A percentile compares a stretch with the other conserved stretches of the same genome.
phyloP scores from a whole-genome alignment of 139 green algal genomes.

The Zygnema cylindricum region DNA sequence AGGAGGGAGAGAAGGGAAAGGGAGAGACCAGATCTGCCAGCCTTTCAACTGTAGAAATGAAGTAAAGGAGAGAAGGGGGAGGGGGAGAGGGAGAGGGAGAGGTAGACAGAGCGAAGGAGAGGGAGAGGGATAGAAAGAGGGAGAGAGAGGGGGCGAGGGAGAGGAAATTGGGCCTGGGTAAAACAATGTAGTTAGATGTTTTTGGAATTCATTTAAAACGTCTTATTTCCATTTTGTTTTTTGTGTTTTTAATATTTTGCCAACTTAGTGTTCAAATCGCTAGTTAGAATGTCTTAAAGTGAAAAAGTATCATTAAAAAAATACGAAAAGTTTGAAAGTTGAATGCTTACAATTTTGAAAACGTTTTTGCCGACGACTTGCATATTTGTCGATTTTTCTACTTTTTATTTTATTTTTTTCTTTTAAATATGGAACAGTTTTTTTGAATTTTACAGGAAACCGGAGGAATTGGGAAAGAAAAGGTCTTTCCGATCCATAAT shows the following conservation, averaged over 20 bases:
- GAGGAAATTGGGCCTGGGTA: neutral
- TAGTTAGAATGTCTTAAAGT: neutral
- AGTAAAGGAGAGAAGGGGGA: neutral
- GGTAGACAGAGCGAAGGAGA: neutral
- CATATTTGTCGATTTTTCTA: neutral
- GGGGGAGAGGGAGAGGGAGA: neutral
- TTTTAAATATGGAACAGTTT: too few species aligned
- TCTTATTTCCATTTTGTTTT: neutral
- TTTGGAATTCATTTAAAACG: neutral
- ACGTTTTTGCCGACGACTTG: neutral
- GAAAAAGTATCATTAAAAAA: too few species aligned
- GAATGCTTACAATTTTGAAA: neutral
- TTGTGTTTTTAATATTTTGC: neutral
- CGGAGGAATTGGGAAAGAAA: too few species aligned
- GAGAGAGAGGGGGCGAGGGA: neutral
- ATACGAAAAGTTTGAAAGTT: too few species aligned
- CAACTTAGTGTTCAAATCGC: neutral
- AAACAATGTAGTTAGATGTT: neutral
- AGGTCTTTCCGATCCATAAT: neutral
- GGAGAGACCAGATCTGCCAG: neutral
- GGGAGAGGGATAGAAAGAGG: neutral
- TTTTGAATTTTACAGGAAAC: too few species aligned
- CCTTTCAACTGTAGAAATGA: neutral
- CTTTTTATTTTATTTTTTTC: neutral
- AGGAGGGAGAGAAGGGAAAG: neutral